These are phyloP conservation scores for Mollisiaceae sp. DNA, from an alignment of 2,329 filamentous ascomycete species.

Conservation along the genomic window DNA sequence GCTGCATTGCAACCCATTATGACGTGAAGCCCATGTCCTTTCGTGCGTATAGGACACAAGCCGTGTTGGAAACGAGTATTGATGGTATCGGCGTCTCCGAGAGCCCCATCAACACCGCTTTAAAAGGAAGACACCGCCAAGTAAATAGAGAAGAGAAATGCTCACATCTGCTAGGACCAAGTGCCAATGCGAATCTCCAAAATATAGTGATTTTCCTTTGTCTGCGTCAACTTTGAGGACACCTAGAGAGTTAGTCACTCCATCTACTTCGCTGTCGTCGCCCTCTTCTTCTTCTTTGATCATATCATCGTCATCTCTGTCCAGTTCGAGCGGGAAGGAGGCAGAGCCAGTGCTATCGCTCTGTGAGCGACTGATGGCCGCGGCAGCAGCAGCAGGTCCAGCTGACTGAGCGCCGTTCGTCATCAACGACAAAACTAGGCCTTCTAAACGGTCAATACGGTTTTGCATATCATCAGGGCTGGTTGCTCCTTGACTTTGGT, in stretches of 20 bases:
- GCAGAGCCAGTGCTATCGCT: conserved; percentile 40
- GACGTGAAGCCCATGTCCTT: background rate
- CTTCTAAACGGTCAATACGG: conserved; percentile 92
- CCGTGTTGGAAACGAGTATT: background rate
- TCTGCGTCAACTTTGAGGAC: conserved; percentile 80
- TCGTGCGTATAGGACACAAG: background rate
- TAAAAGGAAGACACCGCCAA: conserved; percentile 1
- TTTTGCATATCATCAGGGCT: conserved; percentile 97
- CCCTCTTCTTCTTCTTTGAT: conserved; percentile 61
- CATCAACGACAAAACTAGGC: conserved; percentile 91
- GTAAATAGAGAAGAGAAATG: conserved; percentile 23
- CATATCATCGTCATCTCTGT: conserved; percentile 62
- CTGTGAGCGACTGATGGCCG: conserved; percentile 49
- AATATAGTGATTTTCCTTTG: conserved; percentile 76
- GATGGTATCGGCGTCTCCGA: conserved; percentile 4
- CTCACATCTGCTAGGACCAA: conserved; percentile 72
- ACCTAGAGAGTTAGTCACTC: conserved; percentile 76
- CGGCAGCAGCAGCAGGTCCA: conserved; percentile 61
- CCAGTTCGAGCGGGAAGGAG: conserved; percentile 48
- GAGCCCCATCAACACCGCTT: background rate
- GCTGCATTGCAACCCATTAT: background rate
- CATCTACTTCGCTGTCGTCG: conserved; percentile 71
- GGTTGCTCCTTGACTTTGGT: conserved; percentile 63
- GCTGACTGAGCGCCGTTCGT: conserved; percentile 76
- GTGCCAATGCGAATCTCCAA: conserved; percentile 85